These are phyloP conservation scores for Dioscorea dumetorum DNA, from an alignment of 106 monocot genomes.

Conservation along the genomic window DNA sequence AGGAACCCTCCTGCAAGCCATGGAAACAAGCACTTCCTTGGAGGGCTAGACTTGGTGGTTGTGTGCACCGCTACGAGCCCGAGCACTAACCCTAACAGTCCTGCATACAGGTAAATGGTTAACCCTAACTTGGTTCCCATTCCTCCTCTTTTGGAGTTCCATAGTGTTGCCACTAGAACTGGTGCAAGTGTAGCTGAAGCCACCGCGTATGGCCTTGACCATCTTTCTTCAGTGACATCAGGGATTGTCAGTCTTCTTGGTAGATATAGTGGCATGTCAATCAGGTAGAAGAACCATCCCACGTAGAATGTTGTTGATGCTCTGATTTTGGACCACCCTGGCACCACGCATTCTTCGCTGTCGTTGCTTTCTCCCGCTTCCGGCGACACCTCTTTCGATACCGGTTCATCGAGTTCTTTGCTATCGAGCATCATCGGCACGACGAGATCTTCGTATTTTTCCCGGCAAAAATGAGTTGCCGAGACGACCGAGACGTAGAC, in stretches of 20 bases:
- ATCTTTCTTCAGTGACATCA: slow-evolving; percentile 25
- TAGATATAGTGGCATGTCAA: slow-evolving; percentile 42
- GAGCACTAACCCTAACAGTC: slow-evolving; percentile 12
- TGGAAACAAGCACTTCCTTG: slow-evolving; percentile 26
- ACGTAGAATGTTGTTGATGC: background rate
- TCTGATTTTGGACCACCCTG: background rate
- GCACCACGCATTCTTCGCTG: too few species aligned
- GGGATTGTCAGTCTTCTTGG: slow-evolving; percentile 51
- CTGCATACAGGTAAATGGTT: slow-evolving; percentile 21
- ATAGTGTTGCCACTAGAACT: slow-evolving; percentile 30
- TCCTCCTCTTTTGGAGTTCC: slow-evolving; percentile 10
- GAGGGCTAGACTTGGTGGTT: slow-evolving; percentile 20
- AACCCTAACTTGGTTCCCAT: slow-evolving; percentile 7
- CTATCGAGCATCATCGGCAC: slow-evolving; percentile 22
- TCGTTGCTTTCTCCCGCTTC: background rate
- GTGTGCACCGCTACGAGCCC: slow-evolving; percentile 21
- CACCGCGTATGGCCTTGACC: slow-evolving; percentile 43
- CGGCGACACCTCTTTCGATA: background rate
- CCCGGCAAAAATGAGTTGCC: slow-evolving; percentile 29
- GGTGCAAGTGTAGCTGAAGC: slow-evolving; percentile 30
- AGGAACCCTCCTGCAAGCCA: slow-evolving; percentile 45
- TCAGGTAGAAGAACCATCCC: slow-evolving; percentile 3
- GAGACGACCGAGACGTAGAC: slow-evolving; percentile 48
- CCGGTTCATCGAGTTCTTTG: slow-evolving; percentile 9
- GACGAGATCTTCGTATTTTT: slow-evolving; percentile 7